Evolutionary conservation across 495 filamentous ascomycete genomes (phyloP).

Genomic region (Evernia prunastri): DNA sequence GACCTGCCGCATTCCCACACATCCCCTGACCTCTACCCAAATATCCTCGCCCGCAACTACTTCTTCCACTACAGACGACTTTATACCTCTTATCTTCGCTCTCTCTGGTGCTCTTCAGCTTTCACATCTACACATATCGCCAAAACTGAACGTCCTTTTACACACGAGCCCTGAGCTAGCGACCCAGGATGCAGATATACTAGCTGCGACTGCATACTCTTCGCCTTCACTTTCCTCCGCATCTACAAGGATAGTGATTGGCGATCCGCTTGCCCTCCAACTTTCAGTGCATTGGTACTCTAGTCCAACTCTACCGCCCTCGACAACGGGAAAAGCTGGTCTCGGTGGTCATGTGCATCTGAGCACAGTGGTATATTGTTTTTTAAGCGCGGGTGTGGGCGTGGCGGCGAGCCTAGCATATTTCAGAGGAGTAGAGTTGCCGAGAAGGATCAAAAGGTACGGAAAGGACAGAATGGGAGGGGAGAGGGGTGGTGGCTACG

Average conservation of each 20-base stretch:
- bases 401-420: slow-evolving; percentile 33
- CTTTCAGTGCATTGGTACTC: slow-evolving; percentile 75
- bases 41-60: slow-evolving; percentile 23
- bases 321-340: slow-evolving; percentile 21
- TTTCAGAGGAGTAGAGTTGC: slow-evolving; percentile 35
- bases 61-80: slow-evolving; percentile 37
- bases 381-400: slow-evolving; percentile 37
- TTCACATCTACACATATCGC: slow-evolving; percentile 85
- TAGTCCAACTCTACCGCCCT: slow-evolving; percentile 36
- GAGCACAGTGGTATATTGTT: slow-evolving; percentile 30
- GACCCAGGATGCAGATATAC: slow-evolving; percentile 55
- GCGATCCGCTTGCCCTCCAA: slow-evolving; percentile 71
- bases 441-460: slow-evolving; percentile 42
- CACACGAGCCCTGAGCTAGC: slow-evolving; percentile 54
- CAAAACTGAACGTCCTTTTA: slow-evolving; percentile 77
- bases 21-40: slow-evolving; percentile 45
- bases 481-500: slow-evolving; percentile 42
- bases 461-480: slow-evolving; percentile 35
- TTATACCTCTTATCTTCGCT: slow-evolving; percentile 70
- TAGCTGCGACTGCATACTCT: slow-evolving; percentile 83
- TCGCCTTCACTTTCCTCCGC: slow-evolving; percentile 62
- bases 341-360: slow-evolving; percentile 29
- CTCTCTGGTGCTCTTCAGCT: slow-evolving; percentile 82
- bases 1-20: slow-evolving; percentile 82
- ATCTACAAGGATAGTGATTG: slow-evolving; percentile 62